These are phyloP conservation scores for Colletotrichum sp. DNA, from an alignment of 2,329 filamentous ascomycete genomes.

Conservation along the genomic window DNA sequence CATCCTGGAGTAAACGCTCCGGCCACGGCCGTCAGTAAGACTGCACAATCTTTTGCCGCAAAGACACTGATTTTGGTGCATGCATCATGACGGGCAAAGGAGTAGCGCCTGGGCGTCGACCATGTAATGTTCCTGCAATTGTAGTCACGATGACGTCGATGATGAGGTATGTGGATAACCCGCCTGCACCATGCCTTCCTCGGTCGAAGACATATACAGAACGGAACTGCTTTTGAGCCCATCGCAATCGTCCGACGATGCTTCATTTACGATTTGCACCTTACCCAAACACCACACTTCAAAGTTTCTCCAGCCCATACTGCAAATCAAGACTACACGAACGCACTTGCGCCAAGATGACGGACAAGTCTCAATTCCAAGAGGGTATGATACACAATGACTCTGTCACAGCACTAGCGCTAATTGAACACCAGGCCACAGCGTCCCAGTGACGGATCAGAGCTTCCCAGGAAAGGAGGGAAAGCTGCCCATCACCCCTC, in stretches of 20 bases:
- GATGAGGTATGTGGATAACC: conserved; percentile 19
- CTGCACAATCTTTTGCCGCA: neutral
- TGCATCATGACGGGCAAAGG: neutral
- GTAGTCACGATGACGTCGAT: conserved; percentile 21
- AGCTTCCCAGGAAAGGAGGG: conserved; percentile 47
- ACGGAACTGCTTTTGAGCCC: neutral
- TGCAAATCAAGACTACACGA: neutral
- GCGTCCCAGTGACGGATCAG: conserved; percentile 44
- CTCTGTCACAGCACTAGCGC: neutral
- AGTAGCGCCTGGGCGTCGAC: neutral
- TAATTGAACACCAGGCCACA: conserved; percentile 33
- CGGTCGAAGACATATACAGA: neutral
- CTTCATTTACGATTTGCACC: neutral
- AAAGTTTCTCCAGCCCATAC: neutral
- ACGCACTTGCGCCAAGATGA: neutral
- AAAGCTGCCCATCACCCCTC: conserved; percentile 60
- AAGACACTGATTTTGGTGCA: neutral
- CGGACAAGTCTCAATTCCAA: conserved; percentile 24
- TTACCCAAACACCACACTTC: neutral
- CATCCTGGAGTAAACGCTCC: neutral
- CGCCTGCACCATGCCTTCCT: neutral
- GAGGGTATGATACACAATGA: neutral
- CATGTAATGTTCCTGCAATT: conserved; percentile 4
- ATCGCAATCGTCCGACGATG: neutral
- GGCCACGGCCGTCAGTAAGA: neutral